Evolutionary conservation across 805 yeast genomes (phyloP), one percentile per base, ranked within the genome.

Genomic region (Lachancea quebecensis): DNA sequence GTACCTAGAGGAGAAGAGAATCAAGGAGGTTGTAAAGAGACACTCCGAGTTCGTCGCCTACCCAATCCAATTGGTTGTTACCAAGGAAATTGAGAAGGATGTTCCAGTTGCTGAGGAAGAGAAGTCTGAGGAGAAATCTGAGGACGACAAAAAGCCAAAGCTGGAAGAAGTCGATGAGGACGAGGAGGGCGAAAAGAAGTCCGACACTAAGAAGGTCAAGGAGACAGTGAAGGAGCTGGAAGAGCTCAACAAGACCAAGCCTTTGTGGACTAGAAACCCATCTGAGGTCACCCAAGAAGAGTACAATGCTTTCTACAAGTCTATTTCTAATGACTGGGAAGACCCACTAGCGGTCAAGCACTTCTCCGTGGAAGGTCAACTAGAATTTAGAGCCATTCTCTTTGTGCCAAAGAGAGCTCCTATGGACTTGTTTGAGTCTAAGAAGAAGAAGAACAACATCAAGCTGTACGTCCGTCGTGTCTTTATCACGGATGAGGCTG

Each of bases 371-470:
- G 99, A 93, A 78, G 99, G 99, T 79, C 99, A 93, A 79, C 81
- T 93, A 64, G 99, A 93, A 78, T 93, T 93, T 82, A 90, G 84
- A 77, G 98, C 99, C 54, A 93, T 93, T 66, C 77, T 93, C 64
- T 93, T 88, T 67, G 81, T 93, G 74, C 99, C 99, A 73, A 87
- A 85, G 79, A 89, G 99, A 78, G 97, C 99, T 63, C 99, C 99
- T 73, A 87, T 93, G 66, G 99, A 93, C 69, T 77, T 95, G 68
- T 93, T 93, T 68, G 99, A 93, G 79, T 78, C 90, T 54, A 93
- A 93, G 83, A 93, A 89, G 95, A 93, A 93, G 96, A 91, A 89
- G 84, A 83, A 78, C 78, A 91, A 91, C 83, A 93, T 93, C 78
- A 93, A 93, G 79, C 82, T 93, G 62, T 93, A 93, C 74, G 99